Evolutionary conservation across 1,284 basidiomycete species (phyloP), one percentile per base, ranked within the genome.

Genomic region (Lentinus polychrous): DNA sequence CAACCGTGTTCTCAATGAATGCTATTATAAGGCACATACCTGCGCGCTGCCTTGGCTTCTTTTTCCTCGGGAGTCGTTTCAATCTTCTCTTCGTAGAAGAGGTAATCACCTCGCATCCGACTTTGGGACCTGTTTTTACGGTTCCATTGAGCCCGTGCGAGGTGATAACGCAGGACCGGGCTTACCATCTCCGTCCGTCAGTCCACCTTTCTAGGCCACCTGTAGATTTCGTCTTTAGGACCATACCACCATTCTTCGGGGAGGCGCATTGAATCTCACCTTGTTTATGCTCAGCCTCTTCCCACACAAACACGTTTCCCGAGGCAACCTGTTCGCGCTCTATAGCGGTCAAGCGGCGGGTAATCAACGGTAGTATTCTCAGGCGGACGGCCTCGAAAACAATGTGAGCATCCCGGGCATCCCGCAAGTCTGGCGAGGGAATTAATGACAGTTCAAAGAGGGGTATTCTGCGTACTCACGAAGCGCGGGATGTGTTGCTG

Each of bases 281-380:
- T 57, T 65, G 63, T 55, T 87, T 85, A 46, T 83, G 81, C 57
- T 87, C 84, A 10, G 83, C 84, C 60, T 88, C 85, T 58, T 88
- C 85, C 86, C 86, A 89, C 36, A 89, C 86, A 57, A 86, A 89
- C 32, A 88, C 76, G 54, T 86, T 83, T 0, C 86, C 86, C 45
- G 84, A 83, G 33, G 63, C 62, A 5, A 89, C 68, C 41, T 79
- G 75, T 39, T 86, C 81, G 49, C 86, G 73, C 59, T 89, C 86
- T 49, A 69, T 76, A 5, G 78, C 69, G 11, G 81, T 75, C 22
- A 89, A 70, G 12, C 86, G 76, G 22, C 83, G 75, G 51, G 75
- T 83, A 51, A 88, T 79, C 44, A 89, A 68, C 3, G 86, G 86
- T 32, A 88, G 68, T 41, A 83, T 67, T 52, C 79, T 79, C 46